phyloP scores from a whole-genome alignment of 2,329 filamentous ascomycete genomes.

The Cercospora canescens region DNA sequence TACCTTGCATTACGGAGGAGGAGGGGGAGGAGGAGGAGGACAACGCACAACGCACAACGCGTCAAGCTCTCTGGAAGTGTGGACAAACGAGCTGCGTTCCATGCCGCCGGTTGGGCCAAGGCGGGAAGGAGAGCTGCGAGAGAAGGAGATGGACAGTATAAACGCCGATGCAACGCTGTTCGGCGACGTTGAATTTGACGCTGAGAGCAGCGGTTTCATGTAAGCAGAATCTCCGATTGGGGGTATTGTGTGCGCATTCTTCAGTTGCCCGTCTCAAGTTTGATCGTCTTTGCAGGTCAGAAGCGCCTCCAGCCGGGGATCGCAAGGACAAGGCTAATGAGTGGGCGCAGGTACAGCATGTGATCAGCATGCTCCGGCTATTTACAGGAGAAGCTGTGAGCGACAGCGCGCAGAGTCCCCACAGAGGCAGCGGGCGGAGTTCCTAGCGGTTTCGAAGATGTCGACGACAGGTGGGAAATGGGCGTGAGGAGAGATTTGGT shows the following conservation, averaged over 20 bases:
- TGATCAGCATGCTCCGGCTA: conserved; percentile 24
- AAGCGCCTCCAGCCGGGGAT: conserved; percentile 25
- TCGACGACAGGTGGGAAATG: conserved; percentile 13
- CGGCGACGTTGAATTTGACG: not conserved
- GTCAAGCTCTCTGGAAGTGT: conserved; percentile 15
- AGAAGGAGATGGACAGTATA: conserved; percentile 6
- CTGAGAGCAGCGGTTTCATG: conserved; percentile 1
- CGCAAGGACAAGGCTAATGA: conserved; percentile 18
- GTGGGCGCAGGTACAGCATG: conserved; percentile 27
- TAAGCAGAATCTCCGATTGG: conserved; percentile 11
- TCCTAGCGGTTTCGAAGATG: conserved; percentile 12
- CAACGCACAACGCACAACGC: not conserved
- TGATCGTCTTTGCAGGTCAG: conserved; percentile 18
- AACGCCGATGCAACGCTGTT: conserved; percentile 14
- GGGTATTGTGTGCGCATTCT: conserved; percentile 8
- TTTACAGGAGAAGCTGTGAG: conserved; percentile 9
- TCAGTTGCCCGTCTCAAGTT: conserved; percentile 10
- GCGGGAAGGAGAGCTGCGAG: not conserved
- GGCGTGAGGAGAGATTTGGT: conserved; percentile 10
- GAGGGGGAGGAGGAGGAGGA: conserved; percentile 23
- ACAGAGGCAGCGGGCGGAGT: conserved; percentile 17
- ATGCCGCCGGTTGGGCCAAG: conserved; percentile 5
- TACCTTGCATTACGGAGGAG: conserved; percentile 25
- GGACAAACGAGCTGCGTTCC: conserved; percentile 26
- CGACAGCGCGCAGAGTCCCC: conserved; percentile 8